A percentile compares a stretch with the other conserved stretches of the same genome.
phyloP scores from a whole-genome alignment of 306 rosid species.

The Herpetospermum pedunculosum region DNA sequence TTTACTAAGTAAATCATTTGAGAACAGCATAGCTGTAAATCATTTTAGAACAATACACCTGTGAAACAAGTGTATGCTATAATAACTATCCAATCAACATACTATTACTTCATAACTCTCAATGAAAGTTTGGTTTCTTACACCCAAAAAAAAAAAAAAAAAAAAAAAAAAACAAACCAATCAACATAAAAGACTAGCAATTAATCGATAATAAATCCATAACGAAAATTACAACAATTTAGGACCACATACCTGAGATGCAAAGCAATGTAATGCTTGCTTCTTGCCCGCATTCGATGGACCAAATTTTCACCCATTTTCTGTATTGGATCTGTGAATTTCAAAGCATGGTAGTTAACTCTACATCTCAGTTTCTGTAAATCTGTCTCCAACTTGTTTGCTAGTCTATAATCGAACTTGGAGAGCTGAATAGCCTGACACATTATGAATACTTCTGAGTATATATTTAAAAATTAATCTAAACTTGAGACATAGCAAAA shows the following conservation, averaged over 20 bases:
- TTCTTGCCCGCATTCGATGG: conserved; percentile 61
- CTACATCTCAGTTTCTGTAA: conserved; percentile 92
- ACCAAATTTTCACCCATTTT: conserved; percentile 75
- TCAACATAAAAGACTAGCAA: not conserved
- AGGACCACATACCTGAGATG: conserved; percentile 63
- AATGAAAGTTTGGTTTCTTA: too few relatives aligned
- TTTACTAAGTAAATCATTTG: not conserved
- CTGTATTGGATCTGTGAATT: conserved; percentile 56
- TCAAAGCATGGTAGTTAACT: conserved; percentile 89
- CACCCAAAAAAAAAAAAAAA: too few relatives aligned
- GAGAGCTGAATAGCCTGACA: conserved; percentile 89
- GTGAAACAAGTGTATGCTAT: not conserved
- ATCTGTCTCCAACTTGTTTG: conserved; percentile 81
- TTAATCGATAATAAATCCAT: not conserved
- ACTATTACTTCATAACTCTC: too few relatives aligned
- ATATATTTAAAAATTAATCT: conserved; percentile 16
- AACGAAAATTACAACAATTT: conserved; percentile 6
- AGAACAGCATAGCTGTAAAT: not conserved
- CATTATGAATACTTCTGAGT: conserved; percentile 24
- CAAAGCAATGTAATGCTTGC: conserved; percentile 74
- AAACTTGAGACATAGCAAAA: not conserved
- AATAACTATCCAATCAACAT: not conserved
- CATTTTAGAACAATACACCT: not conserved
- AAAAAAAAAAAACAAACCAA: too few relatives aligned
- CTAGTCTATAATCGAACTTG: conserved; percentile 94